Conservation (phyloP, 805 yeast species). For the Kluyveromyces dobzhanskii region DNA sequence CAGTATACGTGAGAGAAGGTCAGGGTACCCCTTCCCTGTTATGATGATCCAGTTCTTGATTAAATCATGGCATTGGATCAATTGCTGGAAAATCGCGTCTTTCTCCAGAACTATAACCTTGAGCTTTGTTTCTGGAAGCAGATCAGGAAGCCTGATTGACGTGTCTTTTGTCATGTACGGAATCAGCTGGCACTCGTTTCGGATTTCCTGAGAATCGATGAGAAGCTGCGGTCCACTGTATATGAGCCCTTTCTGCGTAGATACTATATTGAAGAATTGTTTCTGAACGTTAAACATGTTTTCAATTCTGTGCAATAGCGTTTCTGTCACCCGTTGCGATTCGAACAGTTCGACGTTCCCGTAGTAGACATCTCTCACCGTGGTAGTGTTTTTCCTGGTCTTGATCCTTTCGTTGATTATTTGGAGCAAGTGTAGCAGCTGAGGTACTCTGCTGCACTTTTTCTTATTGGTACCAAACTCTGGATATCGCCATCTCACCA, state of each 20-base stretch:
- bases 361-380: slow-evolving; percentile 50
- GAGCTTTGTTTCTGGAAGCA: background rate
- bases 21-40: slow-evolving; percentile 71
- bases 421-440: slow-evolving; percentile 10
- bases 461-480: background rate
- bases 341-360: slow-evolving; percentile 47
- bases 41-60: slow-evolving; percentile 27
- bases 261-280: slow-evolving; percentile 39
- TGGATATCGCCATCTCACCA: slow-evolving; percentile 2
- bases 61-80: slow-evolving; percentile 12
- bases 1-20: slow-evolving; percentile 43
- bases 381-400: slow-evolving; percentile 13
- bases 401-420: slow-evolving; percentile 4
- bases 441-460: background rate
- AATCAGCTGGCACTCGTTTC: slow-evolving; percentile 22
- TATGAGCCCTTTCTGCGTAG: slow-evolving; percentile 57
- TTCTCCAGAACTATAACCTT: slow-evolving; percentile 41
- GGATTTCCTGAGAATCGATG: background rate
- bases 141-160: slow-evolving; percentile 7
- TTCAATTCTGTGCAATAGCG: slow-evolving; percentile 33
- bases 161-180: slow-evolving; percentile 34
- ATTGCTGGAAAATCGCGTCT: slow-evolving; percentile 40
- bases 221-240: slow-evolving; percentile 13
- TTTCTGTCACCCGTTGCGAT: slow-evolving; percentile 37
- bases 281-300: slow-evolving; percentile 33